Percentiles rank a stretch among this genome's conserved stretches.
Evolutionary conservation across 345 rosid genomes (phyloP).

Genomic region (Eucalyptus erythrocorys): DNA sequence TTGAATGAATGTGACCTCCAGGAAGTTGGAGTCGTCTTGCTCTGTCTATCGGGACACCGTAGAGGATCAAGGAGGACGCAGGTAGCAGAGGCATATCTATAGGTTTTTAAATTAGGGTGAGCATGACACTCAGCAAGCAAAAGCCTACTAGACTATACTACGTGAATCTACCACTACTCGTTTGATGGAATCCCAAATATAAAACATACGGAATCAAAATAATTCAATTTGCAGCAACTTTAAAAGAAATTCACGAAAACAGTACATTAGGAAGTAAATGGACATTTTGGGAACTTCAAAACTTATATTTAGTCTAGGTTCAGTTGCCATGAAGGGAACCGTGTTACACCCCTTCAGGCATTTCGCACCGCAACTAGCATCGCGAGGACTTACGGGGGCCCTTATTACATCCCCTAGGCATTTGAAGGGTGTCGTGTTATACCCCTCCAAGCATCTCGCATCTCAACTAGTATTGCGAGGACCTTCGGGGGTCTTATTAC

Average conservation of each 20-base stretch:
- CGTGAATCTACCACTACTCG: rapidly evolving
- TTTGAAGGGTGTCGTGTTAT: rapidly evolving
- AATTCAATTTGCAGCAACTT: too few relatives aligned
- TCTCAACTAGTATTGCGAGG: rapidly evolving
- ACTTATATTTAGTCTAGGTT: too few relatives aligned
- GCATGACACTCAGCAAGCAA: rapidly evolving
- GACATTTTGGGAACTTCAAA: too few relatives aligned
- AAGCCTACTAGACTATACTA: too few relatives aligned
- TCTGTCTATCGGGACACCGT: rapidly evolving
- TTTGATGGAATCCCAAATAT: rapidly evolving
- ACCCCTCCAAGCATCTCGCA: rapidly evolving
- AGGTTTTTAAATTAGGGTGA: too few relatives aligned
- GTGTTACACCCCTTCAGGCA: too few relatives aligned
- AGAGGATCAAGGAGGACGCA: rapidly evolving
- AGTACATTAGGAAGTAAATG: too few relatives aligned
- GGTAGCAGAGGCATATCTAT: too few relatives aligned
- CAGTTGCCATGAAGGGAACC: rapidly evolving
- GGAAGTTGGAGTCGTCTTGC: rapidly evolving
- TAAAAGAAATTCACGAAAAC: too few relatives aligned
- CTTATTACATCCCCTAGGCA: too few relatives aligned
- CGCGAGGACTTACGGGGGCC: rapidly evolving
- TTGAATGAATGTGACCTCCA: rapidly evolving
- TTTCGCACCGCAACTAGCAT: rapidly evolving
- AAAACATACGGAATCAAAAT: too few relatives aligned
- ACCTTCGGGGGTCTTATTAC: rapidly evolving